Evolutionary conservation across 108 stramenopile genomes (phyloP), one percentile per base, ranked within the genome.

Genomic region (Skeletonema tropicum): DNA sequence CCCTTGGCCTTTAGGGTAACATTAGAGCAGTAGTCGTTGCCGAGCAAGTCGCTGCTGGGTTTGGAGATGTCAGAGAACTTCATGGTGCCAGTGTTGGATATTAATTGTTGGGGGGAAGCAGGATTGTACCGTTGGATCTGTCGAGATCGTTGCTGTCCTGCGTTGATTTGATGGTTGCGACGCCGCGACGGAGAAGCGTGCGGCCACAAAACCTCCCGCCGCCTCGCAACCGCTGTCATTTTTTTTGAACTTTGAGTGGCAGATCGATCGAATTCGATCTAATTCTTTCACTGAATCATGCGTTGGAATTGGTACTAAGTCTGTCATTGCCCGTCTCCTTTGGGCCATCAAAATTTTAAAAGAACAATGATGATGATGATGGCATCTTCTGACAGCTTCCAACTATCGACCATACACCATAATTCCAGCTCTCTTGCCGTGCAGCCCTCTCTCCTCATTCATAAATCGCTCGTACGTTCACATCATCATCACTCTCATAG

Each of bases 41-140:
- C 84, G 86, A 96, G 88, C 74, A 94, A 89, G 83, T 94, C 93
- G 67, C 71, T 89, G 66, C 91, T 78, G 74, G 77, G 83, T 83
- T 93, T 95, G 82, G 88, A 79, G 77, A 95, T 79, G 71, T 95
- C 94, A 70, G 88, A 79, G 66, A 95, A 95, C 72, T 92, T 93
- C 85, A 87, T 88, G 66, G 89, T 89, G 90, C 90, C 89, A n/a
- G 52, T 38, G 1, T 25, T 55, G 15, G 52, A 17, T 35, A 23
- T 19, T n/a, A n/a, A 21, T n/a, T 14, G 11, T 21, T 17, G 52
- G 52, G 52, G 23, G 52, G 52, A 55, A 55, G 23, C 23, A 23
- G 52, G 23, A 55, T 7, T 25, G 52, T 19, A 49, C 2, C 19
- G 19, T 17, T 17, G 5, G 7, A 19, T 55, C n/a, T n/a, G n/a